Evolutionary conservation across 106 monocot species (phyloP).

Genomic region (Acorus gramineus): DNA sequence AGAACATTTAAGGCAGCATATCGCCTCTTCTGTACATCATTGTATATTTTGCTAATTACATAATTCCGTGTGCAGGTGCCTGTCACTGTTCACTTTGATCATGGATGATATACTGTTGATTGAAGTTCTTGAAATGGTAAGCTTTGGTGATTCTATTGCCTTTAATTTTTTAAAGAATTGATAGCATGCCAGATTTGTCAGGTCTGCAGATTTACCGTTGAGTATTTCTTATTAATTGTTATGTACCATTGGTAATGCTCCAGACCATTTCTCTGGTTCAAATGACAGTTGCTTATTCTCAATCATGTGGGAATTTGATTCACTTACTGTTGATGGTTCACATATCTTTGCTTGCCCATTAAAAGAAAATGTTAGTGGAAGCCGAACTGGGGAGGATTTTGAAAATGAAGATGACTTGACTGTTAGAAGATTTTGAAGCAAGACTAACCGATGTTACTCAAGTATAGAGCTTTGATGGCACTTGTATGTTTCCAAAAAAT

Average conservation of each 20-base stretch:
- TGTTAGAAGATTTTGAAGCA: conserved; percentile 85
- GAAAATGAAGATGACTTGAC: conserved; percentile 89
- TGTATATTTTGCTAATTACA: too few relatives aligned
- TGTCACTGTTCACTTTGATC: conserved; percentile 85
- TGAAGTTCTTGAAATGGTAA: conserved; percentile 81
- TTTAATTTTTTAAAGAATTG: not conserved
- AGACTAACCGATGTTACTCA: conserved; percentile 71
- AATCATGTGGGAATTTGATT: conserved; percentile 72
- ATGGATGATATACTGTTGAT: conserved; percentile 72
- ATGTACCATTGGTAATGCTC: too few relatives aligned
- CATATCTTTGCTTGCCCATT: conserved; percentile 57
- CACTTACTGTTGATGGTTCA: conserved; percentile 93
- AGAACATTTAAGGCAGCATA: too few relatives aligned
- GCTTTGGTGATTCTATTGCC: not conserved
- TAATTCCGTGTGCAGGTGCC: conserved; percentile 44
- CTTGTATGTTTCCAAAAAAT: not conserved
- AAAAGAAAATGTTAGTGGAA: conserved; percentile 66
- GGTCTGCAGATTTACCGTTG: too few relatives aligned
- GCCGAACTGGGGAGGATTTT: conserved; percentile 90
- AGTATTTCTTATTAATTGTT: too few relatives aligned
- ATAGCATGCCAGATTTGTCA: too few relatives aligned
- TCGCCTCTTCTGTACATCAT: too few relatives aligned
- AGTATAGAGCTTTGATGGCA: conserved; percentile 23
- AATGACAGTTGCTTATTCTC: not conserved
- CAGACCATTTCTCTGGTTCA: not conserved